Evolutionary conservation across 108 stramenopile genomes (phyloP).

Genomic region (Cafeteria roenbergensis): DNA sequence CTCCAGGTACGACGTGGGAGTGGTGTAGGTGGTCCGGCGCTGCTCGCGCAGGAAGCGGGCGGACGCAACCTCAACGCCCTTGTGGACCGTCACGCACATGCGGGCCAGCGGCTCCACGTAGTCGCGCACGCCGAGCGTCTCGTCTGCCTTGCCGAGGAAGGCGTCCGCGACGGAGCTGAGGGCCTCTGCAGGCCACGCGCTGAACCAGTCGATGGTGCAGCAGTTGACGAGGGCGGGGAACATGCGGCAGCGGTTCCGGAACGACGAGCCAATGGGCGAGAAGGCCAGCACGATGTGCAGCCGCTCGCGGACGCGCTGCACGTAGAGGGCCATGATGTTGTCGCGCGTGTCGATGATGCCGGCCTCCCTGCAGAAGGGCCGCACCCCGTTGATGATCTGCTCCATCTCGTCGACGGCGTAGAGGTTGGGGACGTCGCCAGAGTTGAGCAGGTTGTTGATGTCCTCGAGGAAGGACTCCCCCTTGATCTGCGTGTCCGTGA

Average conservation of each 20-base stretch:
- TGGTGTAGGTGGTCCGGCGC: conserved; percentile 45
- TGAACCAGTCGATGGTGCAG: conserved; percentile 59
- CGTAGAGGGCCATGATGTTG: conserved; percentile 34
- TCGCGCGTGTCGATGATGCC: conserved; percentile 40
- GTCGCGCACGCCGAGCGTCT: conserved; percentile 36
- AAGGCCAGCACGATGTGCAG: conserved; percentile 50
- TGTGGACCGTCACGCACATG: conserved; percentile 41
- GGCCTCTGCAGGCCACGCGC: conserved; percentile 61
- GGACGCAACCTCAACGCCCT: conserved; percentile 34
- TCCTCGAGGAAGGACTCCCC: conserved; percentile 48
- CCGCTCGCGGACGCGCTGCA: conserved; percentile 42
- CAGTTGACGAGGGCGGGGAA: conserved; percentile 55
- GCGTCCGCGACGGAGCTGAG: conserved; percentile 51
- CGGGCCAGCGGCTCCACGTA: conserved; percentile 32
- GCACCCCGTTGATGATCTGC: conserved; percentile 24
- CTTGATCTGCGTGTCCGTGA: conserved; percentile 49
- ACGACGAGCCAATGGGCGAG: conserved; percentile 54
- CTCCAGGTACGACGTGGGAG: conserved; percentile 47
- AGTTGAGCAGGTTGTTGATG: conserved; percentile 45
- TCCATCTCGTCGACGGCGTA: conserved; percentile 45
- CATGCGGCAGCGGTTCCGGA: conserved; percentile 41
- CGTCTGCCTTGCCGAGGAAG: conserved; percentile 35
- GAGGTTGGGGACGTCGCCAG: conserved; percentile 50
- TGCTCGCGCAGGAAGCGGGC: conserved; percentile 22
- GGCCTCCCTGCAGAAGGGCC: conserved; percentile 38